Base-by-base conservation (phyloP, 257 asterid genomes). In the Fraxinus americana region DNA sequence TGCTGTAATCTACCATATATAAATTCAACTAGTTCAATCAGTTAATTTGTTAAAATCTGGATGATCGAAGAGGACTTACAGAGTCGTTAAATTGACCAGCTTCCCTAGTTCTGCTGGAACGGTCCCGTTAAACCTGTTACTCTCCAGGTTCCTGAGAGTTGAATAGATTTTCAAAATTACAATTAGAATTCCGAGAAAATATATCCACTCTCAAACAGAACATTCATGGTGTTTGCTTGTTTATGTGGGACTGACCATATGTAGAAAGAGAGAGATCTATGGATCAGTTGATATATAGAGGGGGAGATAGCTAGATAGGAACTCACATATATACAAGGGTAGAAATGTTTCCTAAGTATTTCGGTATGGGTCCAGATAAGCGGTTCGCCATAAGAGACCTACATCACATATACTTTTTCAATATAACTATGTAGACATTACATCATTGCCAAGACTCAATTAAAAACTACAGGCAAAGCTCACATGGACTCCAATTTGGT, bases 101-200 rank as follows among this genome's bases (percentile, higher is more conserved):
- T 85, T 90, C 85, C 96, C 94, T 0, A 92, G 85, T 87, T 79
- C 75, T 76, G 84, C 90, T 91, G 94, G 96, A 81, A 92, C 50
- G 0, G 82, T 78, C 76, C 92, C 96, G 48, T 72, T 74, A 77
- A 92, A 90, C 79, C 75, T 76, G 84, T 92, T 91, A 78, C 45
- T 81, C 83, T 88, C 90, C 66, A 91, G 80, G 85, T 85, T 85
- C 93, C 97, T 88, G 89, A 82, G 81, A 71, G 71, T 52, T 52
- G 19, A 63, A 25, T 57, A 9, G 29, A 21, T 70, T 59, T 30
- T 79, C 50, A 86, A 63, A 77, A 79, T 65, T 78, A 25, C 32
- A 45, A 77, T 5, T 7, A 68, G 63, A 72, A 57, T 48, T 66
- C 17, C 39, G 73, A 11, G 50, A 68, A 72, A 73, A 35, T 43